Evolutionary conservation across 139 green algal genomes (phyloP).

Genomic region (Deuterostichococcus epilithicus): DNA sequence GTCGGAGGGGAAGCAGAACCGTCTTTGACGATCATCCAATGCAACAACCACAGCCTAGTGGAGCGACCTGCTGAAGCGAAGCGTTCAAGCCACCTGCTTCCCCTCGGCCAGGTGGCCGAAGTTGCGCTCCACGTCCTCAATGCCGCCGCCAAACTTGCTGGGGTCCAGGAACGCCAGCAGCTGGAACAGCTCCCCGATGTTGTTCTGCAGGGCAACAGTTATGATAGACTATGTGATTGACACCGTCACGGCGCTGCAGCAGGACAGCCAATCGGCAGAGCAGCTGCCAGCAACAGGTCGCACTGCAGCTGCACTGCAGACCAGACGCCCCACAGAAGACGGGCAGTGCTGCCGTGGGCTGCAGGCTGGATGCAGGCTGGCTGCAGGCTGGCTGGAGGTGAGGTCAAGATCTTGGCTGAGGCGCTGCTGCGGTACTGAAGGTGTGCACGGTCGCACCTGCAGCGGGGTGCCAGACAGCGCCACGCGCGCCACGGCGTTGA

Average conservation of each 20-base stretch:
- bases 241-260: background rate
- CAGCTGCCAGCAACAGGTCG: too few species aligned
- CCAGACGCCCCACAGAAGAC: too few species aligned
- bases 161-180: conserved; percentile 79
- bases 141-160: conserved; percentile 51
- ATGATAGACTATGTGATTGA: conserved; percentile 29
- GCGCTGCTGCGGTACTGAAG: too few species aligned
- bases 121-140: conserved; percentile 55
- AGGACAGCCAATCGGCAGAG: too few species aligned
- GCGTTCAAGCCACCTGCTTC: conserved; percentile 40
- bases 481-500: background rate
- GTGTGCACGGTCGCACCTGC: background rate
- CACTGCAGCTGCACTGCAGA: too few species aligned
- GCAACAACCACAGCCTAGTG: background rate
- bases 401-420: too few species aligned
- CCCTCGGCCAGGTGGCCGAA: conserved; percentile 39
- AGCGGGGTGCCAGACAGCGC: background rate
- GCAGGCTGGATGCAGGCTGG: too few species aligned
- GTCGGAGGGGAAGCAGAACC: too few species aligned
- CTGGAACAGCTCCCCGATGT: conserved; percentile 65
- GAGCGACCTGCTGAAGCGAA: conserved; percentile 3
- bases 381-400: too few species aligned
- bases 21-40: too few species aligned
- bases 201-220: conserved; percentile 77
- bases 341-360: too few species aligned